These are phyloP conservation scores for Gossypium rotundifolium DNA, from an alignment of 345 rosid species.

Conservation along the genomic window DNA sequence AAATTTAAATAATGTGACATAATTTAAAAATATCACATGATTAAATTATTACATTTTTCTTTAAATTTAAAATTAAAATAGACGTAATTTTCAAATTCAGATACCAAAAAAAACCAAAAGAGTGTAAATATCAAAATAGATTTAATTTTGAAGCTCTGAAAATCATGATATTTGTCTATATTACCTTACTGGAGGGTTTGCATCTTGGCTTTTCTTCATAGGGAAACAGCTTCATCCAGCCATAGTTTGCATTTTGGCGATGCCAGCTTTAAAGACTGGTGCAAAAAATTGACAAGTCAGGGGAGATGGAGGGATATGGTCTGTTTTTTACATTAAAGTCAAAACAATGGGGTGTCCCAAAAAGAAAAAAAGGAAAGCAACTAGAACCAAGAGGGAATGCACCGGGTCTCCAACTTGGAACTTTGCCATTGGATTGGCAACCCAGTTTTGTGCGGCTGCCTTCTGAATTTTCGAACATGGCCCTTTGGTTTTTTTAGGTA, in stretches of 20 bases:
- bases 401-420: not conserved
- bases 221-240: constrained; percentile 1
- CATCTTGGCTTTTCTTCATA: not conserved
- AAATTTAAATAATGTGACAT: too few species aligned
- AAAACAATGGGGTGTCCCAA: not conserved
- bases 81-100: fast-evolving
- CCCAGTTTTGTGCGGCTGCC: not conserved
- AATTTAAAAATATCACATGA: too few species aligned
- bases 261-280: not conserved
- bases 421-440: not conserved
- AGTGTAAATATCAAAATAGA: too few species aligned
- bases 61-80: too few species aligned
- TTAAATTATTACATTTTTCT: too few species aligned
- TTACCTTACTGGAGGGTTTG: not conserved
- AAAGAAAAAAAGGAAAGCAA: not conserved
- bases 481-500: too few species aligned
- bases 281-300: too few species aligned
- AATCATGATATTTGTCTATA: not conserved
- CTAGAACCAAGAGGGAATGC: not conserved
- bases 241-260: not conserved
- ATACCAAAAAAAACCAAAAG: too few species aligned
- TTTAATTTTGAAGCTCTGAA: too few species aligned
- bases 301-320: too few species aligned
- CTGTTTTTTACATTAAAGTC: not conserved
- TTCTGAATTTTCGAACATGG: not conserved